Evolutionary conservation across 441 rosid genomes (phyloP).

Genomic region (Pelargonium myrrhifolium): DNA sequence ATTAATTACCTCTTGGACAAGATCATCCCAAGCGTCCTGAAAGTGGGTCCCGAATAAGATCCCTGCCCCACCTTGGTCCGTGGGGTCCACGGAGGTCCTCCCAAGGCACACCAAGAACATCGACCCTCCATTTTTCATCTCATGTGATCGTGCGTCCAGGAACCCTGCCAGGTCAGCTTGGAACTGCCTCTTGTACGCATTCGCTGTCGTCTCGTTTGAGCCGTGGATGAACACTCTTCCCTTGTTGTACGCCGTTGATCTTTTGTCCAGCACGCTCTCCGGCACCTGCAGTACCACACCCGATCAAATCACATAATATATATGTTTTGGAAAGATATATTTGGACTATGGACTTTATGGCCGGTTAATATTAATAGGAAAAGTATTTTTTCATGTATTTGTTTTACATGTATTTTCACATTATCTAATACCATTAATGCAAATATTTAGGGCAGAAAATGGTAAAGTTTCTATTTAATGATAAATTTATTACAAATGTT

Average conservation of each 20-base stretch:
- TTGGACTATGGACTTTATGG: too few species aligned
- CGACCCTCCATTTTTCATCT: constrained; percentile 76
- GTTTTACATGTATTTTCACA: too few species aligned
- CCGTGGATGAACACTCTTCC: constrained; percentile 79
- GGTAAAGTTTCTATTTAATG: too few species aligned
- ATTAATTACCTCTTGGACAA: constrained; percentile 79
- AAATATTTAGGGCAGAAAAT: too few species aligned
- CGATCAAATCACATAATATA: neutral
- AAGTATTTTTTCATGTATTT: too few species aligned
- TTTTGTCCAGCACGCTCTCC: constrained; percentile 57
- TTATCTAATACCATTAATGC: too few species aligned
- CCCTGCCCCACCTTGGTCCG: constrained; percentile 94
- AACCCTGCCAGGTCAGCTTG: constrained; percentile 67
- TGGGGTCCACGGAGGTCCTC: constrained; percentile 73
- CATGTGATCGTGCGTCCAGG: constrained; percentile 58
- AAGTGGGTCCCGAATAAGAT: constrained; percentile 90
- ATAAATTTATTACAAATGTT: too few species aligned
- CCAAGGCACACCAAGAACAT: constrained; percentile 92
- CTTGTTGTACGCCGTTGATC: constrained; percentile 64
- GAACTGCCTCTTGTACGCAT: constrained; percentile 72
- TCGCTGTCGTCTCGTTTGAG: constrained; percentile 41
- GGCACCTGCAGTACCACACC: constrained; percentile 56
- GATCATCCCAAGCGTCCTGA: constrained; percentile 98
- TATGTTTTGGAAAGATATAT: too few species aligned
- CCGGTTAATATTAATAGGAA: too few species aligned